These are phyloP conservation scores for Thymus mandschuricus DNA, from an alignment of 257 asterid genomes.

Conservation along the genomic window DNA sequence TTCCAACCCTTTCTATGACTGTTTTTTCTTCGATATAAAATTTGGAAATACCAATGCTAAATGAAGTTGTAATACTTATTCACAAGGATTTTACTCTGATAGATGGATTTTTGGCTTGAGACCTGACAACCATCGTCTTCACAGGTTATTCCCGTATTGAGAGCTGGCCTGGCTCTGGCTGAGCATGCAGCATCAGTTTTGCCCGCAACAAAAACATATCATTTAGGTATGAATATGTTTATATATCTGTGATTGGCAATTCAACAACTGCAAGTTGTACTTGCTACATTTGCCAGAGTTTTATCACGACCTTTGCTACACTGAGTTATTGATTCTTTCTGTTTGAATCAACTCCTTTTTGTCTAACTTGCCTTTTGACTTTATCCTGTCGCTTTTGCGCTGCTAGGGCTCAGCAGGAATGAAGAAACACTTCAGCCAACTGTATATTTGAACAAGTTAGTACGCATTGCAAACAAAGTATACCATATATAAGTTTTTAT, in stretches of 20 bases:
- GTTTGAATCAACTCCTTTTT: constrained; percentile 13
- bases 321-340: constrained; percentile 4
- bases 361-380: constrained; percentile 19
- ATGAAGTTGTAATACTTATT: neutral
- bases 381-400: constrained; percentile 5
- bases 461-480: constrained; percentile 25
- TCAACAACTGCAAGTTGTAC: constrained; percentile 7
- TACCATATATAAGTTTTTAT: constrained; percentile 10
- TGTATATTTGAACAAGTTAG: constrained; percentile 82
- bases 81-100: neutral
- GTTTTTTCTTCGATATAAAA: neutral
- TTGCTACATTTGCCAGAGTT: neutral
- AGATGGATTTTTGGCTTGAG: neutral
- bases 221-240: constrained; percentile 63
- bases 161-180: constrained; percentile 99
- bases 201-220: constrained; percentile 83
- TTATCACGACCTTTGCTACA: constrained; percentile 2
- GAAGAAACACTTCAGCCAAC: constrained; percentile 92
- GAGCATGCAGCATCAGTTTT: constrained; percentile 89
- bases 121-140: constrained; percentile 29
- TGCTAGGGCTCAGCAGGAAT: constrained; percentile 78
- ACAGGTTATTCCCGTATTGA: constrained; percentile 94
- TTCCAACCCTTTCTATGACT: neutral
- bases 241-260: constrained; percentile 18
- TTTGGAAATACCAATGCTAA: neutral